Conservation (phyloP, 306 rosid species). For the Vachellia collinsii region DNA sequence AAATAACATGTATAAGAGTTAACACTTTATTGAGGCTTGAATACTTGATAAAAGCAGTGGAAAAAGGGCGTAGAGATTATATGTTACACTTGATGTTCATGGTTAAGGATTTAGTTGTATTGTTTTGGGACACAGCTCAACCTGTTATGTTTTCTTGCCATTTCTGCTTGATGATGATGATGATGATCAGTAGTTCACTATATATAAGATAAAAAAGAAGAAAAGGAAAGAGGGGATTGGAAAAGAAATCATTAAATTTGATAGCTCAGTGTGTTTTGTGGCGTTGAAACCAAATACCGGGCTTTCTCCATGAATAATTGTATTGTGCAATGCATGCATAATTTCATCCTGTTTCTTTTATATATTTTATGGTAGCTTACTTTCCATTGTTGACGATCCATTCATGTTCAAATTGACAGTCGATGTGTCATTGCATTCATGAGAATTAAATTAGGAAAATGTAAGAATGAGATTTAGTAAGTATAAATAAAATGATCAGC, state of each 20-base stretch:
- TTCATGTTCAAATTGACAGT: neutral
- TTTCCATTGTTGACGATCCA: neutral
- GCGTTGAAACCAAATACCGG: neutral
- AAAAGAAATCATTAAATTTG: neutral
- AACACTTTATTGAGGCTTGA: neutral
- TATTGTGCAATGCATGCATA: neutral
- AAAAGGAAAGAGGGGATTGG: neutral
- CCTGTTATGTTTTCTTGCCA: neutral
- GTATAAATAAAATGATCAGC: slow-evolving; percentile 2
- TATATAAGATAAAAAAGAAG: neutral
- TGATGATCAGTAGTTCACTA: neutral
- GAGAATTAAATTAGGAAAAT: neutral
- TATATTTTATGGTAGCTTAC: neutral
- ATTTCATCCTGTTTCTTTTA: neutral
- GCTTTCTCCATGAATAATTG: neutral
- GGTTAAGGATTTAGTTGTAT: neutral
- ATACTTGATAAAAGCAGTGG: neutral
- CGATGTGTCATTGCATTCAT: neutral
- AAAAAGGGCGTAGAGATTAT: neutral
- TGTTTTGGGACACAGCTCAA: neutral
- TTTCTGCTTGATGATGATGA: neutral
- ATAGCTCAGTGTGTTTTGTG: neutral
- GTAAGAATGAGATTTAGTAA: neutral
- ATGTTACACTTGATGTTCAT: neutral
- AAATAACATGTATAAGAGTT: neutral